Conservation (phyloP, 1,284 basidiomycete species). For the Bondarzewia mesenterica region DNA sequence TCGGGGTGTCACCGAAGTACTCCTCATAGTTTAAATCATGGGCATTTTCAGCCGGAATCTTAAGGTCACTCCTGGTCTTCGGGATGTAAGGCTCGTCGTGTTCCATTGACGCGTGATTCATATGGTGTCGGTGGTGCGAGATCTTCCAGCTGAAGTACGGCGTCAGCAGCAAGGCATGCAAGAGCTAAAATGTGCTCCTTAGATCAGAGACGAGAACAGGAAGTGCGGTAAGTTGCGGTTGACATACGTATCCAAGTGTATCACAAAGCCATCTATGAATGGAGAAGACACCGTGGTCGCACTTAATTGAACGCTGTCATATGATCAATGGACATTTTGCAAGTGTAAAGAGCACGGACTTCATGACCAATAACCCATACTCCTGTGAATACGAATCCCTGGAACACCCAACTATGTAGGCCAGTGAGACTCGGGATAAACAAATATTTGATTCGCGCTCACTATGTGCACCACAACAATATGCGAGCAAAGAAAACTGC, state of each 20-base stretch:
- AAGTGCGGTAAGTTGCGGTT: background rate
- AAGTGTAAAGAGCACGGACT: constrained; percentile 20
- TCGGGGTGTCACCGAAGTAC: constrained; percentile 48
- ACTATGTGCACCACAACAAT: background rate
- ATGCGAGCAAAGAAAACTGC: background rate
- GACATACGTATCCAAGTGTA: constrained; percentile 19
- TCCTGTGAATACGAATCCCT: constrained; percentile 46
- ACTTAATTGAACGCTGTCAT: constrained; percentile 10
- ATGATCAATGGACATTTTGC: background rate
- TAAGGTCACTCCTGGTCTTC: constrained; percentile 43
- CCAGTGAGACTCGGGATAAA: background rate
- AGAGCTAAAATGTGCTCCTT: constrained; percentile 11
- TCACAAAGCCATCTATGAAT: constrained; percentile 18
- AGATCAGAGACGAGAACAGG: background rate
- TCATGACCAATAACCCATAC: constrained; percentile 62
- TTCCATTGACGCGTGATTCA: constrained; percentile 34
- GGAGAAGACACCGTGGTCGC: constrained; percentile 24
- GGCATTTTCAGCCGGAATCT: constrained; percentile 17
- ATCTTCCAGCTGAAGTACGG: constrained; percentile 33
- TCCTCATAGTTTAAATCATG: constrained; percentile 43
- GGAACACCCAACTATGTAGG: background rate
- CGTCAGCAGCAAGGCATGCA: constrained; percentile 27
- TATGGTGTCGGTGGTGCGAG: constrained; percentile 31
- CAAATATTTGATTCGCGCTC: no score
- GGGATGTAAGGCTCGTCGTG: constrained; percentile 57